Evolutionary conservation across 139 green algal genomes (phyloP).

Genomic region (Coelastrella sp.): DNA sequence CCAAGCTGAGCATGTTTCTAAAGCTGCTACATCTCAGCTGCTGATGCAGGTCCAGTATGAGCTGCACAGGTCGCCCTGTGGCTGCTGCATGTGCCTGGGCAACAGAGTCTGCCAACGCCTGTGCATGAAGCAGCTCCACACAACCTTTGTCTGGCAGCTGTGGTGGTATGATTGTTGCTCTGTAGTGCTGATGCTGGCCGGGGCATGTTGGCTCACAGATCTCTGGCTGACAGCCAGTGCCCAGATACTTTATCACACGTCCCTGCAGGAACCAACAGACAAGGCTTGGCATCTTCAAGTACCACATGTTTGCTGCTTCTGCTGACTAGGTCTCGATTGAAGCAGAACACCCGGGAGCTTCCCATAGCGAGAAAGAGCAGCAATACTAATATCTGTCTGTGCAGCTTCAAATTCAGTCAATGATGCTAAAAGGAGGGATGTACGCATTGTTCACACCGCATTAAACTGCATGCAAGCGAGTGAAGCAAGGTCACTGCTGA

Average conservation of each 20-base stretch:
- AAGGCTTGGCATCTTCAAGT: too few species aligned
- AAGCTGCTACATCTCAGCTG: neutral
- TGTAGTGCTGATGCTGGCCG: conserved; percentile 42
- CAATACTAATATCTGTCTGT: too few species aligned
- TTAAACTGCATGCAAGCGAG: too few species aligned
- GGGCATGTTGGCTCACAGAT: conserved; percentile 37
- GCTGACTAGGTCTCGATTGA: too few species aligned
- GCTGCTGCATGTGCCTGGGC: conserved; percentile 3
- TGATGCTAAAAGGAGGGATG: too few species aligned
- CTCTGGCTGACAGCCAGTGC: neutral
- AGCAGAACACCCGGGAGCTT: too few species aligned
- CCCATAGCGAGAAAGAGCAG: too few species aligned
- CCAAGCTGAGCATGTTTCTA: neutral
- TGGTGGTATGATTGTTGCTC: conserved; percentile 18
- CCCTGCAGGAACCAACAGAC: neutral
- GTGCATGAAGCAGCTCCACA: neutral
- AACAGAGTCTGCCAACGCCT: conserved; percentile 7
- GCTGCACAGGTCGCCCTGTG: conserved; percentile 45
- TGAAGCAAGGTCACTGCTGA: neutral
- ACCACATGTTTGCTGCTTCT: too few species aligned
- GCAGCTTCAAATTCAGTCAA: too few species aligned
- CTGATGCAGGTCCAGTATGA: conserved; percentile 60
- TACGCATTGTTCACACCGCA: too few species aligned
- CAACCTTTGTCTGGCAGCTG: too few species aligned
- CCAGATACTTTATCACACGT: neutral